phyloP scores from a whole-genome alignment of 306 rosid species.

The Citrullus amarus region DNA sequence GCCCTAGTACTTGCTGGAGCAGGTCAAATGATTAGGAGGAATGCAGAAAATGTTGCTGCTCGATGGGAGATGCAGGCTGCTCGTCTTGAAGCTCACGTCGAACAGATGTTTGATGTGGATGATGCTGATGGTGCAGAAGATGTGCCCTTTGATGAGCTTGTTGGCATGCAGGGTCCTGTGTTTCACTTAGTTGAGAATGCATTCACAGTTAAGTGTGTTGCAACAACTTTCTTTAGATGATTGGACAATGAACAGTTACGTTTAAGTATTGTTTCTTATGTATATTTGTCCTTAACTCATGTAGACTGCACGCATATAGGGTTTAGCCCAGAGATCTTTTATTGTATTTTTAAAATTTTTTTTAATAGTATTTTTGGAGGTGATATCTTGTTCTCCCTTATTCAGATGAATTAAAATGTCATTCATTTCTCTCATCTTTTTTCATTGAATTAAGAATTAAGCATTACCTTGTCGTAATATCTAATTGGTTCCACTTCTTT shows the following conservation, averaged over 20 bases:
- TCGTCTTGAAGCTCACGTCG: conserved; percentile 97
- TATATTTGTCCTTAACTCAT: background rate
- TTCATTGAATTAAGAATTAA: background rate
- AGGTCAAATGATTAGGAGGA: conserved; percentile 83
- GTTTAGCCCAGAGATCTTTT: background rate
- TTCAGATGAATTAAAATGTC: background rate
- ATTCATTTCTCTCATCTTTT: background rate
- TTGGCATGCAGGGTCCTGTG: conserved; percentile 99
- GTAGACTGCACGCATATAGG: background rate
- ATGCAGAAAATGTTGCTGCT: conserved; percentile 95
- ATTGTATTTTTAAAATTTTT: too few relatives aligned
- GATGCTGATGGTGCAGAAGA: conserved; percentile 99
- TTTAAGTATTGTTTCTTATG: background rate
- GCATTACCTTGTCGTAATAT: background rate
- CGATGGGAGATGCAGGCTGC: conserved; percentile 99
- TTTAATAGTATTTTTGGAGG: background rate
- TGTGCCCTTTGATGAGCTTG: conserved; percentile 99
- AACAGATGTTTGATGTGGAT: conserved; percentile 98
- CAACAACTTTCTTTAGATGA: background rate
- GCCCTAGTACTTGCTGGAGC: conserved; percentile 88
- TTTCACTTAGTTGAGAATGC: conserved; percentile 99
- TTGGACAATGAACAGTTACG: background rate
- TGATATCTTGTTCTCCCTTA: background rate
- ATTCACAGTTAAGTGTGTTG: conserved; percentile 61
- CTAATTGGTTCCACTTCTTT: conserved; percentile 9